Evolutionary conservation across 2,329 filamentous ascomycete species (phyloP).

Genomic region (Talaromyces amestolkiae): DNA sequence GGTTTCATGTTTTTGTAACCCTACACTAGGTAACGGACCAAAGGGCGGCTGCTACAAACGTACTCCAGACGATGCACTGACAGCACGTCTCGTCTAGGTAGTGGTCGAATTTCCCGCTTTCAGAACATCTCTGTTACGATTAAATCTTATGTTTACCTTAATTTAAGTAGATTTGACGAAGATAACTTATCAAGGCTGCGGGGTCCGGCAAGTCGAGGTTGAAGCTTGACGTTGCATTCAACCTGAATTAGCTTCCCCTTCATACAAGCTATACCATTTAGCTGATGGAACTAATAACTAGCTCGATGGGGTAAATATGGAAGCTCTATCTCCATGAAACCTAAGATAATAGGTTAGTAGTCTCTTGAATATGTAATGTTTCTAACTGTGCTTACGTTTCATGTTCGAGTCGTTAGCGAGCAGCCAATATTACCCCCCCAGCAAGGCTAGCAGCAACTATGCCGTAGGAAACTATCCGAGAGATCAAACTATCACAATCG

Average conservation of each 20-base stretch:
- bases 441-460: neutral
- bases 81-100: neutral
- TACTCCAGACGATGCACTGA: neutral
- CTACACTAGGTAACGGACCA: neutral
- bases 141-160: neutral
- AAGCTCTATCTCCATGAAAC: neutral
- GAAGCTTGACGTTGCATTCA: conserved; percentile 5
- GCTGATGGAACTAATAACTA: neutral
- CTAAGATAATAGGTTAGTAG: neutral
- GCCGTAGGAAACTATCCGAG: neutral
- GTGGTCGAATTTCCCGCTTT: neutral
- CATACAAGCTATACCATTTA: neutral
- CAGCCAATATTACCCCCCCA: neutral
- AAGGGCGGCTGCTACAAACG: neutral
- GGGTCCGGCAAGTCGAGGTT: conserved; percentile 1
- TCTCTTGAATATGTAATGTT: neutral
- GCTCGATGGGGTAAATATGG: neutral
- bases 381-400: neutral
- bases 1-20: neutral
- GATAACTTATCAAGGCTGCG: conserved; percentile 5
- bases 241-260: neutral
- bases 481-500: neutral
- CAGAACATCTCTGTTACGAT: neutral
- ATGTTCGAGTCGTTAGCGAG: neutral
- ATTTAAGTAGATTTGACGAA: neutral